A percentile compares a stretch with the other conserved stretches of the same genome.
Conservation (phyloP, 495 filamentous ascomycete genomes). For the Aspergillus diversus region DNA sequence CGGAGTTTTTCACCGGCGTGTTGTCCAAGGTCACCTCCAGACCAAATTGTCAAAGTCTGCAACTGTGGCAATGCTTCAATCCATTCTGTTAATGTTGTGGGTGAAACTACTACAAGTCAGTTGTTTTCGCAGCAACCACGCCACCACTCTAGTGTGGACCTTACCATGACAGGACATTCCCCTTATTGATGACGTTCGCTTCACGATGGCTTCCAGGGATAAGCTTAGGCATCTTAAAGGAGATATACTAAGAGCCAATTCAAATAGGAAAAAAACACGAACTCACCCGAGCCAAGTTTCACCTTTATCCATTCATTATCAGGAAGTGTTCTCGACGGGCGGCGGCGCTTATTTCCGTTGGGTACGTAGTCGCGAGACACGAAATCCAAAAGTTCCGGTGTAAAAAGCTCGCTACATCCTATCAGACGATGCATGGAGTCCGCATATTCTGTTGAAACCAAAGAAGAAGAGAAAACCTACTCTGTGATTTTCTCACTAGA, state of each 20-base stretch:
- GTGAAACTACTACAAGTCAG: constrained; percentile 35
- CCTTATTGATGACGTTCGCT: constrained; percentile 56
- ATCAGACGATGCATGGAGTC: constrained; percentile 11
- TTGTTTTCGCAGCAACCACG: constrained; percentile 20
- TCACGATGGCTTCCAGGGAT: constrained; percentile 45
- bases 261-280: background rate
- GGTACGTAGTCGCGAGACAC: constrained; percentile 23
- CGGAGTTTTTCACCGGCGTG: constrained; percentile 56
- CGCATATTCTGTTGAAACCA: background rate
- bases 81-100: constrained; percentile 48
- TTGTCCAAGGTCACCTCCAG: constrained; percentile 59
- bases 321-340: constrained; percentile 20
- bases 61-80: constrained; percentile 47
- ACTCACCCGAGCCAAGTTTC: constrained; percentile 29
- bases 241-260: background rate
- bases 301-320: constrained; percentile 25
- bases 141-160: constrained; percentile 10
- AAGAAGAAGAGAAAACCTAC: constrained; percentile 24
- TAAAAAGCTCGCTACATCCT: constrained; percentile 51
- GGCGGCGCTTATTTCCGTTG: constrained; percentile 32
- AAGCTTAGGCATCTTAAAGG: constrained; percentile 8
- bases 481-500: constrained; percentile 43
- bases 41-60: constrained; percentile 55
- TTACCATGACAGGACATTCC: constrained; percentile 51
- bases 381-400: constrained; percentile 46